Conservation (phyloP, 306 rosid genomes). For the Malus sieversii region DNA sequence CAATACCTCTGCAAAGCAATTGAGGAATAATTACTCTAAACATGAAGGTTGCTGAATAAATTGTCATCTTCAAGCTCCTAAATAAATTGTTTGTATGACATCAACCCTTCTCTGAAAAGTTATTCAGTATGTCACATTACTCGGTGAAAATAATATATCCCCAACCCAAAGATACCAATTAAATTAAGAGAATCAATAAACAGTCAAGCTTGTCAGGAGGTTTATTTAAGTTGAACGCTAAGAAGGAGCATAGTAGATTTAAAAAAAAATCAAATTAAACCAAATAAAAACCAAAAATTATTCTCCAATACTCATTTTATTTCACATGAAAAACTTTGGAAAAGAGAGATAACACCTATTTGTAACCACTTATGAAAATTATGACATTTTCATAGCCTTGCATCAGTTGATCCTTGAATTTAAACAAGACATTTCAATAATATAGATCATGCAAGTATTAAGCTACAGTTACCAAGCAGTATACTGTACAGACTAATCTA, state of each 20-base stretch:
- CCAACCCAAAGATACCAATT: background rate
- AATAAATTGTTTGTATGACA: constrained; percentile 96
- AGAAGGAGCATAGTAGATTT: background rate
- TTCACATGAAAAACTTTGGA: background rate
- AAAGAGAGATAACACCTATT: background rate
- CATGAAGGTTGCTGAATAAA: no score
- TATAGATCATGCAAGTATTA: background rate
- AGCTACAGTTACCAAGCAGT: background rate
- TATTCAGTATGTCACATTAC: constrained; percentile 14
- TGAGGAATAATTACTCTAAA: no score
- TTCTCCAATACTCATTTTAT: background rate
- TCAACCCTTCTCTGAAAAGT: constrained; percentile 82
- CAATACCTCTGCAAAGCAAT: constrained; percentile 61
- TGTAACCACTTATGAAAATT: background rate
- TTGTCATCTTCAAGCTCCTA: constrained; percentile 97
- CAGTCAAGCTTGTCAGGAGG: background rate
- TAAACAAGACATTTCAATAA: no score
- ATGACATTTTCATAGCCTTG: background rate
- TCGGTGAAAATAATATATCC: background rate
- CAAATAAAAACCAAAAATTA: background rate
- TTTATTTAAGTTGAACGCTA: background rate
- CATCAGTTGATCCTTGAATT: background rate
- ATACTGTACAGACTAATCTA: background rate
- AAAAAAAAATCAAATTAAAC: background rate
- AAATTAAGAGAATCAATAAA: background rate